Percentiles rank a stretch among this genome's conserved stretches.
These are phyloP conservation scores for Epipyxis sp. DNA, from an alignment of 108 stramenopile species.

Conservation along the genomic window DNA sequence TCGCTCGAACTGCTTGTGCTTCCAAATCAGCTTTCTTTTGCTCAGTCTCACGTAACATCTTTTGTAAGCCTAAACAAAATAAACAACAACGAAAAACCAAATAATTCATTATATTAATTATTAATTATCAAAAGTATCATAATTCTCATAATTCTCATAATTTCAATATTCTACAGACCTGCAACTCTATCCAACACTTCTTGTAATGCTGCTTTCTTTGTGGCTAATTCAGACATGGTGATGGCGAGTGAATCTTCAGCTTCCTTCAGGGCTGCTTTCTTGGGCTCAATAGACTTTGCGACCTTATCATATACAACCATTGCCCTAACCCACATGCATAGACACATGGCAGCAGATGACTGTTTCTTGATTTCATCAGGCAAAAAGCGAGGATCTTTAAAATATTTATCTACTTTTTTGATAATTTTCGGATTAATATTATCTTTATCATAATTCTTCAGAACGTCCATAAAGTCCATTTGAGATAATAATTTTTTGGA, in stretches of 20 bases:
- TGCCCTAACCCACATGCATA: slow-evolving; percentile 33
- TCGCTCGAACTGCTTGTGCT: slow-evolving; percentile 14
- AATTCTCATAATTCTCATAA: too few relatives aligned
- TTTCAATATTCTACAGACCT: too few relatives aligned
- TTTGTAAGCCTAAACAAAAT: slow-evolving; percentile 42
- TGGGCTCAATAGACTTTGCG: slow-evolving; percentile 33
- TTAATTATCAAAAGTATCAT: too few relatives aligned
- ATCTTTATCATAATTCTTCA: slow-evolving; percentile 39
- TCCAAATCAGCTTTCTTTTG: slow-evolving; percentile 40
- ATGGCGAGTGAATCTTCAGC: slow-evolving; percentile 28
- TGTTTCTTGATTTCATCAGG: slow-evolving; percentile 33
- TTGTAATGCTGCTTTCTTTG: slow-evolving; percentile 33
- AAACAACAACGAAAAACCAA: too few relatives aligned
- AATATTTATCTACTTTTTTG: slow-evolving; percentile 33
- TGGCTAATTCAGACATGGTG: slow-evolving; percentile 34
- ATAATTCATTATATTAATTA: too few relatives aligned
- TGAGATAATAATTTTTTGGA: slow-evolving; percentile 52
- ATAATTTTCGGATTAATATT: slow-evolving; percentile 27
- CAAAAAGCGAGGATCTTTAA: slow-evolving; percentile 31
- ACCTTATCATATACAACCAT: slow-evolving; percentile 34
- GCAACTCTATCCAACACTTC: slow-evolving; percentile 29
- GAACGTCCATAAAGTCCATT: slow-evolving; percentile 57
- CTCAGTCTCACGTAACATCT: slow-evolving; percentile 49
- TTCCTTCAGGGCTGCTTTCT: slow-evolving; percentile 31
- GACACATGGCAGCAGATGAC: slow-evolving; percentile 32